A percentile compares a stretch with the other conserved stretches of the same genome.
Evolutionary conservation across 2,329 filamentous ascomycete genomes (phyloP).

Genomic region (Penicillium sp.): DNA sequence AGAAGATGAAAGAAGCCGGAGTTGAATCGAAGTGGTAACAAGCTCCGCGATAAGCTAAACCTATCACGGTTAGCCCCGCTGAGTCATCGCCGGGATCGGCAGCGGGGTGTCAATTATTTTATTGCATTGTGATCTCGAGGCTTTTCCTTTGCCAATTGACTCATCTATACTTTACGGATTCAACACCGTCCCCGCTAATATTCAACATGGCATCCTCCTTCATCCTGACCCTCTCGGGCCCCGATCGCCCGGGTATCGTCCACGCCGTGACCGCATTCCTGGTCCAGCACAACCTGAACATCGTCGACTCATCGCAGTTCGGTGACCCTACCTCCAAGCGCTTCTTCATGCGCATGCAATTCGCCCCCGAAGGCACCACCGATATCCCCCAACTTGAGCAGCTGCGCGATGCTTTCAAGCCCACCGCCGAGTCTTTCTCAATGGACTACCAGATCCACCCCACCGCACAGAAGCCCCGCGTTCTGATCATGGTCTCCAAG

Average conservation of each 20-base stretch:
- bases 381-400: slow-evolving; percentile 44
- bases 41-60: not conserved
- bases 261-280: slow-evolving; percentile 80
- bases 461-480: slow-evolving; percentile 68
- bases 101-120: slow-evolving; percentile 3
- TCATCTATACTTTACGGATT: slow-evolving; percentile 15
- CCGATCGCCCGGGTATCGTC: slow-evolving; percentile 81
- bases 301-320: slow-evolving; percentile 83
- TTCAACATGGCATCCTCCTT: slow-evolving; percentile 54
- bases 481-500: slow-evolving; percentile 88
- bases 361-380: slow-evolving; percentile 54
- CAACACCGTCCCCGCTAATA: slow-evolving; percentile 24
- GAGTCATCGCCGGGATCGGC: slow-evolving; percentile 9
- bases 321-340: slow-evolving; percentile 71
- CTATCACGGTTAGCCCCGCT: not conserved
- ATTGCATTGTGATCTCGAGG: not conserved
- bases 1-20: not conserved
- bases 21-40: not conserved
- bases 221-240: slow-evolving; percentile 79
- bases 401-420: slow-evolving; percentile 58
- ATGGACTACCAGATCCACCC: slow-evolving; percentile 74
- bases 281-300: slow-evolving; percentile 72
- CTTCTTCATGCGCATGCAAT: slow-evolving; percentile 90
- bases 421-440: slow-evolving; percentile 62
- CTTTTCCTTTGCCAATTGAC: slow-evolving; percentile 1